Conservation (phyloP, 805 yeast genomes). For the Lachancea dasiensis region DNA sequence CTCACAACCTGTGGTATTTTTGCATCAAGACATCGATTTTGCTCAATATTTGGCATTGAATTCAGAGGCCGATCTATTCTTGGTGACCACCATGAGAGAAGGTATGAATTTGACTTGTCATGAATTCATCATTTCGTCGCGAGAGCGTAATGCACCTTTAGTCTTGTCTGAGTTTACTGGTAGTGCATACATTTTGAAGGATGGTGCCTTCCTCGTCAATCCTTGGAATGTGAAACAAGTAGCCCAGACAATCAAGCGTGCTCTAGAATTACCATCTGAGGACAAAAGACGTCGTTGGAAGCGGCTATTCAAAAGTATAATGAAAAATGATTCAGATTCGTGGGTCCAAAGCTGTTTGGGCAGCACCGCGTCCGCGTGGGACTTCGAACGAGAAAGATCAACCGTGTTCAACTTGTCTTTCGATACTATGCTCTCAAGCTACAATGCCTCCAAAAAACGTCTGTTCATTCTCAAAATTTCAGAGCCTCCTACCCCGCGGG, state of each 20-base stretch:
- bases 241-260: conserved; percentile 53
- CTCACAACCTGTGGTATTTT: conserved; percentile 76
- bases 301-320: conserved; percentile 50
- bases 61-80: conserved; percentile 79
- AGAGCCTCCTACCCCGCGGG: conserved; percentile 56
- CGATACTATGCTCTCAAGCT: conserved; percentile 26
- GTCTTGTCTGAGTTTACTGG: conserved; percentile 92
- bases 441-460: conserved; percentile 31
- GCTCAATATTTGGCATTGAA: conserved; percentile 84
- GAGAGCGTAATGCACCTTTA: conserved; percentile 68
- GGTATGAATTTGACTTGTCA: conserved; percentile 97
- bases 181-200: conserved; percentile 68
- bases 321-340: conserved; percentile 58
- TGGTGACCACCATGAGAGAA: conserved; percentile 88
- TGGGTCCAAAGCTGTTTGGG: conserved; percentile 64
- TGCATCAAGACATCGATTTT: conserved; percentile 84
- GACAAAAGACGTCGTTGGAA: conserved; percentile 62
- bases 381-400: conserved; percentile 38
- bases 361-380: conserved; percentile 49
- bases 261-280: conserved; percentile 57
- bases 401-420: conserved; percentile 32
- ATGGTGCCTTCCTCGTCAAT: conserved; percentile 72
- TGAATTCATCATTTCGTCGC: conserved; percentile 77
- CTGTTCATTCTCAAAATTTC: conserved; percentile 44
- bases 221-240: conserved; percentile 83